Base-by-base conservation (phyloP, 2,329 filamentous ascomycete species). In the Xylariaceae sp. region DNA sequence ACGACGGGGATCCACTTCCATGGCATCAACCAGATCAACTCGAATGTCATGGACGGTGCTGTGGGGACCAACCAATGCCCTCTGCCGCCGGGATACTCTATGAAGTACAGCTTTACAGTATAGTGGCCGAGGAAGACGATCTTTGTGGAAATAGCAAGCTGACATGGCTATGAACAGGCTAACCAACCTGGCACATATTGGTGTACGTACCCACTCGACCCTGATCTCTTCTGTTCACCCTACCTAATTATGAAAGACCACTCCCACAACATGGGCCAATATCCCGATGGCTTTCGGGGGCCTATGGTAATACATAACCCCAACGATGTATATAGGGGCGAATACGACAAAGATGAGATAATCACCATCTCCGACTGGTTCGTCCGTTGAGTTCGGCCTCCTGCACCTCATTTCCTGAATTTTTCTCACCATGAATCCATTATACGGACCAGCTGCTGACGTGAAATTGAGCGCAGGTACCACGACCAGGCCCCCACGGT, bases 241-340 rank as follows among this genome's bases (percentile, higher is more conserved):
- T 16, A 15, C 14, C n/a, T n/a, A n/a, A n/a, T n/a, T n/a, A n/a
- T n/a, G 13, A 28, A 40, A 69, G 64, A 82, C 47, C 81, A 85
- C 59, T 80, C 76, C 1, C 81, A 84, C 56, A 68, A 72, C 39
- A 70, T 71, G 61, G 77, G 71, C 2, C 78, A 83, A 52, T 84
- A 83, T 50, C 77, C 79, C 0, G 80, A 84, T 55, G 80, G 80
- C n/a, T 65, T 83, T 31, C 74, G 79, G 13, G 78, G 76, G 2
- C 63, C 76, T 0, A 52, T 84, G 29, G 74, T 83, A 39, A 67
- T 83, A 9, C 70, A 78, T 35, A 78, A 83, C 49, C 69, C 69
- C 0, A 56, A 69, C 0, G 65, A 74, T 18, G 76, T 76, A 1
- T 78, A 74, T 51, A 52, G 60, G 8, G 63, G 62, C 33, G 51